Base-by-base conservation (phyloP, 306 rosid genomes). In the Dalbergia oliveri region DNA sequence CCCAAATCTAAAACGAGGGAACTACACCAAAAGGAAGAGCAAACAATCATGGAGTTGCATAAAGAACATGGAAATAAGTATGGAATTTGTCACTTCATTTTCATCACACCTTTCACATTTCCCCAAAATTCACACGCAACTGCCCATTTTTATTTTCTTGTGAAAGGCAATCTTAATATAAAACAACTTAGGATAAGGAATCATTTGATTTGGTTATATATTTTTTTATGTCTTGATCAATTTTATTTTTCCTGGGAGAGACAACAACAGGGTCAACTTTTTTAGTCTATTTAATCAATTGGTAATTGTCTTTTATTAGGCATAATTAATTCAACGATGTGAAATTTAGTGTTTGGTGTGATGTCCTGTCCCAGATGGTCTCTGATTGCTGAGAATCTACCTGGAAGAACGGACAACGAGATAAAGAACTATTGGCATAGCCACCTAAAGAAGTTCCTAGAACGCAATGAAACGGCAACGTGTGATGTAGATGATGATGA, bases 391-490 rank as follows among this genome's bases (percentile, higher is more conserved):
- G 74, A 88, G 23, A 83, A 39, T 11, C 23, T 93, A 44, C 66
- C 87, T 0, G 98, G 97, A 66, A 90, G 98, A 87, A 90, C 93
- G 0, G 94, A 93, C 77, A 91, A 91, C 35, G 91, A 90, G 54
- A 82, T 93, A 49, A 91, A 93, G 80, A 93, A 90, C 47, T 82
- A 86, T 2, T 93, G 94, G 94, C 91, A 91, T 57, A 93, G 92
- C 53, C 83, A 79, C 79, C 77, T 93, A 7, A 87, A 87, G 84
- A 91, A 85, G 78, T 62, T 69, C 51, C 4, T 9, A 19, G 50
- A 33, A 43, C 26, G 19, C 12, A 72, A 69, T 3, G 47, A 31
- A 41, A 35, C 39, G n/a, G 64, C 10, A 13, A 10, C 66, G 37
- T 58, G 31, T 53, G 54, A 49, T 49, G 54, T 11, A 14, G 57